These are phyloP conservation scores for Triadica sebifera DNA, from an alignment of 345 rosid species.

Conservation along the genomic window DNA sequence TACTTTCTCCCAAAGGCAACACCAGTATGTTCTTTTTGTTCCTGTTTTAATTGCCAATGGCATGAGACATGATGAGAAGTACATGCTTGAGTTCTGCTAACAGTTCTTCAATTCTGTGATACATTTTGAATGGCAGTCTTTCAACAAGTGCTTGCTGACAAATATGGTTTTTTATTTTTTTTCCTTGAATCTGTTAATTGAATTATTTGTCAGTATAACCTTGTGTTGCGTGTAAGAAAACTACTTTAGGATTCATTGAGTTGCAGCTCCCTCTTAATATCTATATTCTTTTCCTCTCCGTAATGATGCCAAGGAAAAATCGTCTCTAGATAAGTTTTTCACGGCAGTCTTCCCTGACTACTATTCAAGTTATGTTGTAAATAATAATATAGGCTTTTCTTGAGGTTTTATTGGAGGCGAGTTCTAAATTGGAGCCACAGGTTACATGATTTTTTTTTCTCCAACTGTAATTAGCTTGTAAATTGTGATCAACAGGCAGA, in stretches of 20 bases:
- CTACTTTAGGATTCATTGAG: not conserved
- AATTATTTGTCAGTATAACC: not conserved
- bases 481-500: conserved; percentile 54
- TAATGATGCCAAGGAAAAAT: not conserved
- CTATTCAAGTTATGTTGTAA: not conserved
- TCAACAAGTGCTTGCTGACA: not conserved
- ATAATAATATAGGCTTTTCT: not conserved
- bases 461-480: not conserved
- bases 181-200: not conserved
- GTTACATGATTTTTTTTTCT: not conserved
- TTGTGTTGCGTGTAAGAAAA: not conserved
- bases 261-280: not conserved
- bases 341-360: not conserved
- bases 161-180: not conserved
- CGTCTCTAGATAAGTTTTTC: not conserved
- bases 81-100: not conserved
- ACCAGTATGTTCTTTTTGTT: not conserved
- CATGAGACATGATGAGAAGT: not conserved
- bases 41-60: not conserved
- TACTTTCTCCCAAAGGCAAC: not conserved
- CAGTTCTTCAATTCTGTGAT: not conserved
- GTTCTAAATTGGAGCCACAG: not conserved
- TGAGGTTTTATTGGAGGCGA: not conserved
- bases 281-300: not conserved
- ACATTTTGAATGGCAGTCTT: not conserved